Base-by-base conservation (phyloP, 352 stramenopile genomes). In the Peronospora tabacina region DNA sequence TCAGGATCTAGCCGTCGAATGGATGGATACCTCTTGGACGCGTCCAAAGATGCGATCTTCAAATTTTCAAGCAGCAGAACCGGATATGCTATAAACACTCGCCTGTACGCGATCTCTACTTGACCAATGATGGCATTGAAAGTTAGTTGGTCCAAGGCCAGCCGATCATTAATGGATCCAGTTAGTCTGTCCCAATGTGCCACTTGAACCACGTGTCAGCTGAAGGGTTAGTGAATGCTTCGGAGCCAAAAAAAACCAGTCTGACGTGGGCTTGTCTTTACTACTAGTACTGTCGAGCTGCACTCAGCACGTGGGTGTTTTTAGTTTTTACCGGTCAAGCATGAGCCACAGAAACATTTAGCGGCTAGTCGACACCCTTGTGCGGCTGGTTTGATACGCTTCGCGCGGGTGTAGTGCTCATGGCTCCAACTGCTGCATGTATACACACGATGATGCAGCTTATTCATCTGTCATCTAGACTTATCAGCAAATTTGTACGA, bases 61-160 rank as follows among this genome's bases (percentile, higher is more conserved):
- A 35, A 61, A 57, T 46, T 57, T 65, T 61, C 50, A 57, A 58
- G 41, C 46, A 9, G 13, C 15, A 19, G 24, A 59, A 63, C 55
- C 38, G 55, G 38, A 49, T 63, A 39, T 65, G 53, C 57, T 22
- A 22, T 4, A 22, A 4, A 26, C 22, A 26, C 22, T 26, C 22
- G 22, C 22, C 3, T 26, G 22, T 26, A 22, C 22, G 22, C 22
- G 3, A 26, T 26, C 22, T 26, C 22, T 5, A 26, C 22, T 3
- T 26, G 22, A 26, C 22, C 22, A 26, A 26, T 26, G n/a, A n/a
- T n/a, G 22, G 4, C 22, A 26, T 26, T 3, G 22, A 26, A n/a
- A n/a, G n/a, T n/a, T 26, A 26, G 22, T 26, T 26, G 22, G 3
- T 26, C 22, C 5, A 26, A 26, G 5, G 22, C 22, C 22, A 26